Evolutionary conservation across 2,329 filamentous ascomycete genomes (phyloP).

Genomic region (Ascomycota sp.): DNA sequence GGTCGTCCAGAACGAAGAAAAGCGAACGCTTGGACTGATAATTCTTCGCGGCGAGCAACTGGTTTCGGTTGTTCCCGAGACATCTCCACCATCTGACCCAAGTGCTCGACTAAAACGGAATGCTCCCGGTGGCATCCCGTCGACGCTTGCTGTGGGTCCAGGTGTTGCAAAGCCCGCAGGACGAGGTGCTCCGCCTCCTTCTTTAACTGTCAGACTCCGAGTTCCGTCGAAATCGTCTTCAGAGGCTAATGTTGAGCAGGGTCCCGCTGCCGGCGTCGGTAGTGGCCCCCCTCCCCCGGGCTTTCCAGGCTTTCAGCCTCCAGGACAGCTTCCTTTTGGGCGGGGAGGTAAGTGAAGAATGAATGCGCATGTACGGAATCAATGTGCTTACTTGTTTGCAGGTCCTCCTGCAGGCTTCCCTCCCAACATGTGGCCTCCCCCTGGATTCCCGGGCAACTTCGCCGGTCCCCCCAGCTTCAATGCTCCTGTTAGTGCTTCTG

Average conservation of each 20-base stretch:
- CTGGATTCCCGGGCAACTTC: conserved; percentile 1
- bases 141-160: conserved; percentile 60
- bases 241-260: conserved; percentile 18
- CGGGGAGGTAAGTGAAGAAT: conserved; percentile 29
- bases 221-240: background rate
- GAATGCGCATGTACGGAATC: too few relatives aligned
- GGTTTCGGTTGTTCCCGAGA: conserved; percentile 86
- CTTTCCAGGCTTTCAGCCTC: conserved; percentile 31
- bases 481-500: conserved; percentile 17
- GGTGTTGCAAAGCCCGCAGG: conserved; percentile 84
- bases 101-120: conserved; percentile 70
- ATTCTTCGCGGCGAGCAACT: conserved; percentile 92
- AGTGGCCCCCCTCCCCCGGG: conserved; percentile 44
- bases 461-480: conserved; percentile 3
- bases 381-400: conserved; percentile 17
- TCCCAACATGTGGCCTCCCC: conserved; percentile 14
- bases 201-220: conserved; percentile 43
- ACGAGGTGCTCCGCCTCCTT: conserved; percentile 52
- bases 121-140: conserved; percentile 45
- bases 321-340: conserved; percentile 27
- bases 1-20: conserved; percentile 79
- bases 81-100: conserved; percentile 84
- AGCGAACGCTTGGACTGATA: conserved; percentile 84
- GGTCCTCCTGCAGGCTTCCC: conserved; percentile 27
- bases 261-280: conserved; percentile 75